Evolutionary conservation across 331 rosid species (phyloP), one percentile per base, ranked within the genome.

Genomic region (Prunus yedoensis): DNA sequence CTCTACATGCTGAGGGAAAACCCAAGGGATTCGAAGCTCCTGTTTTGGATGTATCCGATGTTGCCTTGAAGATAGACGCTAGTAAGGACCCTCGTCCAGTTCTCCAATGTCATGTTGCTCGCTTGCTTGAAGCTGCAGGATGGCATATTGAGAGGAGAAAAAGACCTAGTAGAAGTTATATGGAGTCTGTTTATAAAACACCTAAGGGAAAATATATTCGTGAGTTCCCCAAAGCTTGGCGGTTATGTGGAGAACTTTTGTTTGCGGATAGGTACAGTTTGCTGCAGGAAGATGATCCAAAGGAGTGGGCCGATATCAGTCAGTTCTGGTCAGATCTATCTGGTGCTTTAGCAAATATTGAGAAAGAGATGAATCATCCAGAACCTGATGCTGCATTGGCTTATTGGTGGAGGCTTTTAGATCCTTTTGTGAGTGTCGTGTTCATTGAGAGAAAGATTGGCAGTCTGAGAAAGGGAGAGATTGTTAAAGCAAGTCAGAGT

Each of bases 161-260:
- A 77, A 88, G 99, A 70, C 93, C 93, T 57, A 75, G 86, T 66
- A 88, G 99, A 81, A 83, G 77, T 20, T 78, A 87, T 81, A 14
- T 74, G 75, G 97, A 95, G 74, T 81, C 97, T 0, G 80, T 95
- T 70, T 95, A 95, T 80, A 81, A 74, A 78, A 86, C 96, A 57
- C 99, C 99, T 20, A 72, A 86, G 75, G 97, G 99, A 77, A 88
- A 83, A 83, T 49, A 75, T 49, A 30, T 95, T 68, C 91, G 97
- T 78, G 98, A 92, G 57, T 87, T 95, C 75, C 77, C 91, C 68
- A 95, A 85, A 78, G 99, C 86, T 83, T 95, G 99, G 99, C 84
- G 87, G 84, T 58, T 87, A 78, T 92, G 94, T 62, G 98, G 99
- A 62, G 89, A 92, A 73, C 77, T 79, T 78, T 84, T 92, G 82